These are phyloP conservation scores for Candida alai DNA, from an alignment of 805 yeast genomes.

Conservation along the genomic window DNA sequence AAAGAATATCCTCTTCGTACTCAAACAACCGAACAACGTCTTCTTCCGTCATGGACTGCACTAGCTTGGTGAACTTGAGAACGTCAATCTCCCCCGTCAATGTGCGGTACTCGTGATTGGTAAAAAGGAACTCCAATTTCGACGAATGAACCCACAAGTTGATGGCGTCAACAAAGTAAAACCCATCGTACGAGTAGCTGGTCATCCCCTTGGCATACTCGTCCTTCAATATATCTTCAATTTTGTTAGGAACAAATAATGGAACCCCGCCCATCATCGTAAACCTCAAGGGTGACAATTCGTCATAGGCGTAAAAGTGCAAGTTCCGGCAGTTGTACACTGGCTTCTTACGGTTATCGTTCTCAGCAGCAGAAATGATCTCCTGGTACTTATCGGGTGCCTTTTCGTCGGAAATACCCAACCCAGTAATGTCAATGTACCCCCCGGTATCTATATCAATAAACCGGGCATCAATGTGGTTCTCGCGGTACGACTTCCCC, in stretches of 20 bases:
- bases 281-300: conserved; percentile 51
- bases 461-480: conserved; percentile 45
- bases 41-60: conserved; percentile 14
- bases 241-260: conserved; percentile 23
- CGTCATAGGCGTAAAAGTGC: conserved; percentile 50
- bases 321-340: conserved; percentile 52
- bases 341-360: conserved; percentile 19
- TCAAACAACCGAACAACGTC: conserved; percentile 18
- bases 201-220: conserved; percentile 20
- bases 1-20: conserved; percentile 19
- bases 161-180: conserved; percentile 20
- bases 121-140: conserved; percentile 13
- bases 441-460: conserved; percentile 58
- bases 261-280: conserved; percentile 54
- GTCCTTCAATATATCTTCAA: conserved; percentile 19
- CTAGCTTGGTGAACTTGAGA: conserved; percentile 15
- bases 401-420: conserved; percentile 21
- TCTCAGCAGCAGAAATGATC: conserved; percentile 2
- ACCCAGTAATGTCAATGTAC: conserved; percentile 56
- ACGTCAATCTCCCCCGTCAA: conserved; percentile 11
- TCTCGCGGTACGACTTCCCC: conserved; percentile 21
- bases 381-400: conserved; percentile 11
- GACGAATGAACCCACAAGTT: conserved; percentile 15
- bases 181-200: conserved; percentile 17
- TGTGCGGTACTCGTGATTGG: conserved; percentile 13